Base-by-base conservation (phyloP, 495 filamentous ascomycete species). In the Echria macrotheca region DNA sequence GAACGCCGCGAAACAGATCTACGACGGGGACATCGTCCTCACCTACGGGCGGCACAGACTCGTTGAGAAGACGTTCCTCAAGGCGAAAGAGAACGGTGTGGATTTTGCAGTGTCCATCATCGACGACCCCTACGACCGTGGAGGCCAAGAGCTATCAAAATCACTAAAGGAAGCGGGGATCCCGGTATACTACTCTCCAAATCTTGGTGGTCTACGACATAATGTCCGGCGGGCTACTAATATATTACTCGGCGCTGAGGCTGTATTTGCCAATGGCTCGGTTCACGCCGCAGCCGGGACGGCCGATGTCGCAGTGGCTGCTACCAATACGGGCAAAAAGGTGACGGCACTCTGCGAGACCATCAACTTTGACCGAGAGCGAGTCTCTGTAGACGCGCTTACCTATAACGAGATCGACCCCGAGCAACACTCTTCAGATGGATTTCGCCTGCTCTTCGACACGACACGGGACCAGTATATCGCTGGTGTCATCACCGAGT, bases 261-360 rank as follows among this genome's bases (percentile, higher is more conserved):
- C 85, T 18, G 88, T 96, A 76, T 87, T 94, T 71, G 85, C 83
- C 33, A 95, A 95, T 63, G 91, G 93, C 4, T 77, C 87, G 1
- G 72, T 98, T 43, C 93, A 89, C 65, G 91, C 84, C 4, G 79
- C 91, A 21, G 80, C 89, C 26, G 93, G 93, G 44, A 96, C 91
- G 7, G 89, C 89, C 0, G 74, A 89, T 29, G 78, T 96, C 4
- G 91, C 93, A n/a, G 86, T 93, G 76, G 83, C 81, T 21, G 93
- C 91, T 18, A 82, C 84, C 50, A 81, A 84, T 39, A 67, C 72
- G 12, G 79, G 79, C 39, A 78, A 89, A 26, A 87, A 90, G 2
- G 91, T 98, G 31, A 83, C 91, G 25, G 89, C 94, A 3, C 87
- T 87, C 50, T 96, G 90, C 64, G 91, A 98, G 73, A 90, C 85